Evolutionary conservation across 306 rosid species (phyloP), one percentile per base, ranked within the genome.

Genomic region (Elaeagnus macrophylla): DNA sequence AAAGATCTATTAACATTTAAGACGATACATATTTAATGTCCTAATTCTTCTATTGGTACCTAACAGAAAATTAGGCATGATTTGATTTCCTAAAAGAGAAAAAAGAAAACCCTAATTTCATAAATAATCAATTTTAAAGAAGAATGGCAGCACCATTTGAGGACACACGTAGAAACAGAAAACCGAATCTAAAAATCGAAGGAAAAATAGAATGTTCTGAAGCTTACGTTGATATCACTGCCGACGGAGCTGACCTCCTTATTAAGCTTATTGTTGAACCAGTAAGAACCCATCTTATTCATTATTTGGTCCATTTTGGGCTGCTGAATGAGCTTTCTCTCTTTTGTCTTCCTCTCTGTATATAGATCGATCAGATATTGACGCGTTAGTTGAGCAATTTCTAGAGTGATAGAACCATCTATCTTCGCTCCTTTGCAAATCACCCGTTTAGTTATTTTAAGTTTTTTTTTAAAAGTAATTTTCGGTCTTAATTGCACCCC

Each of bases 271-370:
- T 65, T 69, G 81, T 65, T 75, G 75, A 88, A 88, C 96, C 96
- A 88, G 67, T 84, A 88, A n/a, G 95, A 79, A 1, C 96, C 95
- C 18, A 79, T 94, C 72, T 84, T 88, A 78, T 80, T 80, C 79
- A 88, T 10, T 48, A 88, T 64, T 88, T 88, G 82, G 79, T 88
- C 91, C 96, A 84, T 88, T 32, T 1, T 48, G 13, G 10, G 6
- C 16, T 48, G 10, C 13, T 25, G 38, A 2, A 50, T 55, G 12
- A 35, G 53, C 15, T 54, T 51, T 39, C 39, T 40, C 48, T 60
- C 55, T 48, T 25, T 25, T 5, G 32, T 25, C 54, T 66, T 53
- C 44, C 49, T 15, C 43, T 36, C 25, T 51, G 16, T 14, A 60
- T 51, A 35, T 53, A 35, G 53, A 47, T 37, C 54, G 69, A 39